Percentiles rank a stretch among this genome's conserved stretches.
Conservation (phyloP, 371 early-diverging fungal species). For the Nematocida sp. region DNA sequence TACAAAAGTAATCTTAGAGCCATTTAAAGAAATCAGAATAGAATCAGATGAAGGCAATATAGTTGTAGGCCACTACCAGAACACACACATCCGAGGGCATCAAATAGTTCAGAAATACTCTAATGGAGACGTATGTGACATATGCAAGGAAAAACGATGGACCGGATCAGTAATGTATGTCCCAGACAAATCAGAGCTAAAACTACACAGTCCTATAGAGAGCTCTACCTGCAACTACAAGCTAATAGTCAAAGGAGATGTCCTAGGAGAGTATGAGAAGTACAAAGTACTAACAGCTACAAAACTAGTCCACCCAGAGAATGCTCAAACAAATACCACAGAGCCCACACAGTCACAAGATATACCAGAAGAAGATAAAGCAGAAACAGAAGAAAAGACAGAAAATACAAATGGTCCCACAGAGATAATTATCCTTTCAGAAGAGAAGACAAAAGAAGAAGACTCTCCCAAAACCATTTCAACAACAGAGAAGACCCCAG, state of each 20-base stretch:
- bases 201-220: conserved; percentile 43
- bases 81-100: background rate
- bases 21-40: conserved; percentile 29
- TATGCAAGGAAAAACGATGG: conserved; percentile 45
- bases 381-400: no score
- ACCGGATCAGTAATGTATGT: conserved; percentile 13
- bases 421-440: no score
- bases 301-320: background rate
- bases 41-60: conserved; percentile 32
- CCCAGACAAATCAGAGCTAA: background rate
- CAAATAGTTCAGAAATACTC: conserved; percentile 32
- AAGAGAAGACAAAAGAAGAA: no score
- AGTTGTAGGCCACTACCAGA: conserved; percentile 19
- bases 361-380: no score
- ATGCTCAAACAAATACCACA: background rate
- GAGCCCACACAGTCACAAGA: no score
- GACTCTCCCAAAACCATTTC: no score
- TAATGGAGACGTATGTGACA: conserved; percentile 38
- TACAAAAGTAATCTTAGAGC: conserved; percentile 34
- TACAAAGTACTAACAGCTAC: conserved; percentile 16
- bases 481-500: no score
- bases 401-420: no score
- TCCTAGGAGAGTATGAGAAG: conserved; percentile 5
- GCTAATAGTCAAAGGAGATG: conserved; percentile 19
- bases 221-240: conserved; percentile 44